Evolutionary conservation across 257 asterid genomes (phyloP), one percentile per base, ranked within the genome.

Genomic region (Asclepias syriaca): DNA sequence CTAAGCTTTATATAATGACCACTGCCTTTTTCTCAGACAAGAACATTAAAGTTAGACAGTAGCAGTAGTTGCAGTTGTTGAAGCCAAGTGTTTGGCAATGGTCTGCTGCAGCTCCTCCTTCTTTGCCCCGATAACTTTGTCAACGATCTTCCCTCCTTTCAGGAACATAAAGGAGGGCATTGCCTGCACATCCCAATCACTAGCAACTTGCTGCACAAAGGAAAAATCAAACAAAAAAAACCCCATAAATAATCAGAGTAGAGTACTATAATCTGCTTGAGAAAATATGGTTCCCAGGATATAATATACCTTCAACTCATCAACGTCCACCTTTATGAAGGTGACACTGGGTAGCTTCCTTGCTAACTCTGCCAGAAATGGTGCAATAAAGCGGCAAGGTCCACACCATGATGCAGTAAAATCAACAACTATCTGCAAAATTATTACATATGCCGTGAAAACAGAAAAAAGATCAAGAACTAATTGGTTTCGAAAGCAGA

Each of bases 381-480:
- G 97, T 65, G 97, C 88, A 60, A 94, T 89, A 88, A 87, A 72
- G 55, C 90, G 88, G 46, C 97, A 94, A 1, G 98, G 98, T 74
- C 96, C 97, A 59, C 98, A 94, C 98, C 97, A 94, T 61, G 97
- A 88, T 68, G 97, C 97, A 22, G 97, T 94, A 87, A 94, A 91
- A 71, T 94, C 97, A 22, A 93, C 94, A 59, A 93, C 98, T 24
- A 89, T 84, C 97, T 91, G 89, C 58, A 65, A 34, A 34, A 46
- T 57, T 24, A 45, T 15, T 24, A n/a, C 48, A 43, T 43, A 43
- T 43, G 48, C 48, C 48, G 8, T 43, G 48, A 43, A 43, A 43
- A 43, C 48, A 43, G 10, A 43, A 43, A 43, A 43, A 34, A 29
- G 34, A 29, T 37, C 5, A 0, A 32, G 1, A 32, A 13, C 22